Base-by-base conservation (phyloP, 2,329 filamentous ascomycete genomes). In the Neonectria faginata region DNA sequence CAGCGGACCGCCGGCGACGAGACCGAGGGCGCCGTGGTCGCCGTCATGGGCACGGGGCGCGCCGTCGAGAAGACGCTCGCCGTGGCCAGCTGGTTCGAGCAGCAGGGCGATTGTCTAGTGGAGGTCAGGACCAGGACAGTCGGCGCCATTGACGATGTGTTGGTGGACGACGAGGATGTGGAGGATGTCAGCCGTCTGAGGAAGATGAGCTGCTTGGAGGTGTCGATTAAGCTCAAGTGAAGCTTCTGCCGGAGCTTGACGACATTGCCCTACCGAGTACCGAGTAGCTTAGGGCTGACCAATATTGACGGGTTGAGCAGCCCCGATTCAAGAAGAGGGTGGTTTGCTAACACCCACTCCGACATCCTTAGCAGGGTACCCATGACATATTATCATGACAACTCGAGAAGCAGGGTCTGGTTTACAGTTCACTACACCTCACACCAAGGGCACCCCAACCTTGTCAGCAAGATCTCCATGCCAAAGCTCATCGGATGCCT, bases 131-230 rank as follows among this genome's bases (percentile, higher is more conserved):
- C 90, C 50, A 84, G 86, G 61, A 91, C 85, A 55, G 81, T 91
- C 16, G 83, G 82, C n/a, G 86, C 88, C 2, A 83, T 93, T 48
- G 91, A 94, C 73, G 91, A 93, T 75, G 79, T 93, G 31, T 79
- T 88, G 14, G 73, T 74, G 1, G 79, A 79, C 20, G 79, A 77
- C 1, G 81, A 77, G 1, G 79, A 77, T 1, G 75, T 67, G 8
- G 79, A 79, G 53, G 76, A 79, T 36, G 77, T 78, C 57, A 82
- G 75, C 27, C 75, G 86, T 18, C 72, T 83, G 16, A 78, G 86
- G 66, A 83, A 81, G 75, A 68, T 88, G 60, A 88, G 84, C 67
- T 83, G 80, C 39, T 72, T 88, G 36, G 84, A 87, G 73, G 81
- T 84, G 10, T 79, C 77, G 7, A 80, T 88, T 44, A 77, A 77